A percentile compares a stretch with the other conserved stretches of the same genome.
Evolutionary conservation across 2,329 filamentous ascomycete species (phyloP).

Genomic region (Claviceps lovelessii): DNA sequence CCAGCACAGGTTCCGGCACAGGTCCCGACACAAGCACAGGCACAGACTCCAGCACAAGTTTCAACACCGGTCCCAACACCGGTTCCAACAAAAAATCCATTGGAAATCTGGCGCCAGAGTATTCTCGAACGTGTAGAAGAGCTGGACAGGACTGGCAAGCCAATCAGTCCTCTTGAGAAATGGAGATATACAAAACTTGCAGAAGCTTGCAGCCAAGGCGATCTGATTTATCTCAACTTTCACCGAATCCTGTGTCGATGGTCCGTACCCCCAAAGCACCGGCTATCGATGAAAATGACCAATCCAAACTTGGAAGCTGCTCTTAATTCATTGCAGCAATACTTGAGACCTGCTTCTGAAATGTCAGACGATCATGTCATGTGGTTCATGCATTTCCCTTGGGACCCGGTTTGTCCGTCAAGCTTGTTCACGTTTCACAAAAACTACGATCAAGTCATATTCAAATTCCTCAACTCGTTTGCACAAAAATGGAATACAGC

Average conservation of each 20-base stretch:
- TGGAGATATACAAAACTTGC: constrained; percentile 39
- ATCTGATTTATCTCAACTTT: constrained; percentile 49
- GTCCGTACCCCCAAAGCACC: constrained; percentile 25
- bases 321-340: constrained; percentile 7
- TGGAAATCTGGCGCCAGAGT: background rate
- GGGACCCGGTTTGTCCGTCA: background rate
- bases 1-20: background rate
- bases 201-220: constrained; percentile 39
- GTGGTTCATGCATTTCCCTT: constrained; percentile 1
- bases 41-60: background rate
- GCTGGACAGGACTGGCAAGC: background rate
- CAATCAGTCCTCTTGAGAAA: constrained; percentile 22
- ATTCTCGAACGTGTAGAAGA: background rate
- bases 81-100: background rate
- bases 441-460: constrained; percentile 4
- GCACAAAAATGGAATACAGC: constrained; percentile 11
- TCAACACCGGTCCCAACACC: background rate
- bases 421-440: background rate
- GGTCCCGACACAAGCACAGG: background rate
- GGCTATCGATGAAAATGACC: constrained; percentile 6
- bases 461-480: constrained; percentile 13
- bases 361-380: background rate
- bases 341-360: background rate
- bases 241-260: constrained; percentile 52
- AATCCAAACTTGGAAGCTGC: constrained; percentile 9